Conservation (phyloP, 2,329 filamentous ascomycete species). For the Penicillium sp. region DNA sequence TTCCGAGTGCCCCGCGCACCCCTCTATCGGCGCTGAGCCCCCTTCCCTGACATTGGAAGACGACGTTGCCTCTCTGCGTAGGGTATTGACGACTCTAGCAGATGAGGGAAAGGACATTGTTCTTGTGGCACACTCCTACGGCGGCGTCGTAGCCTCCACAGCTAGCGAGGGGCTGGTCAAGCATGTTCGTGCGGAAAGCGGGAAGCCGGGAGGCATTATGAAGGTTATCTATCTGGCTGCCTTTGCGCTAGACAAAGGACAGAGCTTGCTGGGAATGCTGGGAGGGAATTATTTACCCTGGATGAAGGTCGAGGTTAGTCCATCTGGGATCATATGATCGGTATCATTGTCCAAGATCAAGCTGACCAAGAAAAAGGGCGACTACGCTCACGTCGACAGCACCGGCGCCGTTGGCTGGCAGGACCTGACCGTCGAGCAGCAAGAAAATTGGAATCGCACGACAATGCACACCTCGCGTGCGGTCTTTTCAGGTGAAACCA, state of each 20-base stretch:
- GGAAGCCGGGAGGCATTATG: slow-evolving; percentile 29
- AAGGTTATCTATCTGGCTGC: slow-evolving; percentile 34
- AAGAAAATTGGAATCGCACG: slow-evolving; percentile 21
- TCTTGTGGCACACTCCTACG: slow-evolving; percentile 36
- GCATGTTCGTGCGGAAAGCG: slow-evolving; percentile 19
- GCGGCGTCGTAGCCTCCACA: slow-evolving; percentile 30
- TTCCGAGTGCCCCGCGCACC: slow-evolving; percentile 29
- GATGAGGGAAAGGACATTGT: slow-evolving; percentile 27
- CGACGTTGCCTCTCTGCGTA: slow-evolving; percentile 32
- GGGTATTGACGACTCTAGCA: slow-evolving; percentile 24
- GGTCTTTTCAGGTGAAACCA: slow-evolving; percentile 26
- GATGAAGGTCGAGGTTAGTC: slow-evolving; percentile 23
- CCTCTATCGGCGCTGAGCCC: slow-evolving; percentile 28
- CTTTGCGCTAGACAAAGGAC: slow-evolving; percentile 36
- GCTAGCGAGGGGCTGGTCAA: slow-evolving; percentile 30
- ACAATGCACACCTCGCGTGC: slow-evolving; percentile 26
- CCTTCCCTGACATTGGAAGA: slow-evolving; percentile 36
- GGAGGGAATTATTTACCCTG: slow-evolving; percentile 20
- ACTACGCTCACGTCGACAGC: slow-evolving; percentile 15
- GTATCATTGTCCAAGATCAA: neutral
- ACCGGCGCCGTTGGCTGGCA: slow-evolving; percentile 25
- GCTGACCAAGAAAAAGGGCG: slow-evolving; percentile 7
- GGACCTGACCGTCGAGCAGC: slow-evolving; percentile 26
- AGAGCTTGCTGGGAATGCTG: slow-evolving; percentile 31
- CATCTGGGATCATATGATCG: neutral